Conservation (phyloP, 805 yeast species). For the Kregervanrija pseudodelftensis region DNA sequence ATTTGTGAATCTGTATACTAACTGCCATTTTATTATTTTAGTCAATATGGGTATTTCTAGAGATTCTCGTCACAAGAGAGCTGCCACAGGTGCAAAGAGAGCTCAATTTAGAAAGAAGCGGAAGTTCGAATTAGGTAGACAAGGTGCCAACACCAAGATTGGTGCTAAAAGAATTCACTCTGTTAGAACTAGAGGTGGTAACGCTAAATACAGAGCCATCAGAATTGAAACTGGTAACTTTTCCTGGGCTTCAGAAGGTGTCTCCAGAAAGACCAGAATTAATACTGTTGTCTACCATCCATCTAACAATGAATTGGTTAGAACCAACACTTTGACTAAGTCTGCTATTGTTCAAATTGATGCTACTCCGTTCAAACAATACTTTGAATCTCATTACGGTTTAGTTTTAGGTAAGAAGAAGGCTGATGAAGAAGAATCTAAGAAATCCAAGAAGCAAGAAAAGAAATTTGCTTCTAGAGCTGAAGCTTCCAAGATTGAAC, state of each 20-base stretch:
- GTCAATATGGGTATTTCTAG: constrained; percentile 98
- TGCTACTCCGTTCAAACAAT: constrained; percentile 99
- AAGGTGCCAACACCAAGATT: constrained; percentile 98
- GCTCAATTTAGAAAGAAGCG: constrained; percentile 99
- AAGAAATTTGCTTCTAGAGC: constrained; percentile 94
- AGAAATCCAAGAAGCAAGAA: constrained; percentile 73
- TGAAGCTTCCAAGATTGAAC: constrained; percentile 74
- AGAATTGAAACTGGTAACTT: constrained; percentile 99
- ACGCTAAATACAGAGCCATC: constrained; percentile 99
- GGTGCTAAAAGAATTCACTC: constrained; percentile 98
- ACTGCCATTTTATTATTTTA: constrained; percentile 3
- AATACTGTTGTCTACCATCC: constrained; percentile 98
- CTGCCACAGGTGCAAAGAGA: constrained; percentile 99
- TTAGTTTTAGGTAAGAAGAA: constrained; percentile 80
- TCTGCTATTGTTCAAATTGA: constrained; percentile 98
- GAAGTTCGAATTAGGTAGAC: constrained; percentile 99
- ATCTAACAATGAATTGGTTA: constrained; percentile 98
- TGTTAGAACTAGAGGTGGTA: constrained; percentile 99
- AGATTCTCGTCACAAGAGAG: constrained; percentile 99
- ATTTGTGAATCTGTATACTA: constrained; percentile 3
- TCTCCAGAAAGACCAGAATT: constrained; percentile 98
- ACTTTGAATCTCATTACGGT: constrained; percentile 99
- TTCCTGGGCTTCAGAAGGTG: constrained; percentile 99
- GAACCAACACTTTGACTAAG: constrained; percentile 99
- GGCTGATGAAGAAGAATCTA: constrained; percentile 49